phyloP scores from a whole-genome alignment of 441 rosid genomes.

The Jatropha multifida region DNA sequence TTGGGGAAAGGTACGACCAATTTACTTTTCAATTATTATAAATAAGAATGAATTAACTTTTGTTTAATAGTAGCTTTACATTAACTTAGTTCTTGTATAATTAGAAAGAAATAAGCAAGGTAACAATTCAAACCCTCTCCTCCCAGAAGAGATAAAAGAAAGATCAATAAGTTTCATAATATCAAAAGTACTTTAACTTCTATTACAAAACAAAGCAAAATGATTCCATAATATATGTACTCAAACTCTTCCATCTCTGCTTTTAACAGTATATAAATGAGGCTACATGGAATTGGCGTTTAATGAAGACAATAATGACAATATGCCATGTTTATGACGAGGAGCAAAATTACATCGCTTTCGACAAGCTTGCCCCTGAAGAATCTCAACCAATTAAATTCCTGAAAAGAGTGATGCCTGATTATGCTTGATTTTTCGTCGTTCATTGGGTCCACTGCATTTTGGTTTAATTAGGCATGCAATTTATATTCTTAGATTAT shows the following conservation, averaged over 20 bases:
- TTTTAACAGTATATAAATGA: constrained; percentile 69
- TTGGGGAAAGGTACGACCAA: constrained; percentile 78
- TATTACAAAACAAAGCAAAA: neutral
- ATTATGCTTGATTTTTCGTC: constrained; percentile 44
- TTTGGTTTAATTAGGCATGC: constrained; percentile 28
- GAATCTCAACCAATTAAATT: constrained; percentile 71
- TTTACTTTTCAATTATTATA: neutral
- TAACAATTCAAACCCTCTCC: neutral
- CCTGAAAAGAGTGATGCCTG: constrained; percentile 81
- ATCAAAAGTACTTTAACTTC: neutral
- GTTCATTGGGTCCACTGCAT: constrained; percentile 6
- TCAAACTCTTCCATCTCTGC: neutral
- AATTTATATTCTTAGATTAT: constrained; percentile 11
- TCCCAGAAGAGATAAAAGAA: neutral
- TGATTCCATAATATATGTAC: neutral
- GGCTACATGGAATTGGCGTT: constrained; percentile 90
- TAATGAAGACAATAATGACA: constrained; percentile 89
- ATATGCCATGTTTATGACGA: constrained; percentile 71
- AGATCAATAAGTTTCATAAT: neutral
- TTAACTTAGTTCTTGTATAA: neutral
- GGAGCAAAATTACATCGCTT: constrained; percentile 65
- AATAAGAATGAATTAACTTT: neutral
- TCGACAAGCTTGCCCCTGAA: constrained; percentile 63
- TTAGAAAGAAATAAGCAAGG: neutral
- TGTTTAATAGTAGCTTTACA: neutral